These are phyloP conservation scores for Elsinoe fawcettii DNA, from an alignment of 2,329 filamentous ascomycete genomes.

Conservation along the genomic window DNA sequence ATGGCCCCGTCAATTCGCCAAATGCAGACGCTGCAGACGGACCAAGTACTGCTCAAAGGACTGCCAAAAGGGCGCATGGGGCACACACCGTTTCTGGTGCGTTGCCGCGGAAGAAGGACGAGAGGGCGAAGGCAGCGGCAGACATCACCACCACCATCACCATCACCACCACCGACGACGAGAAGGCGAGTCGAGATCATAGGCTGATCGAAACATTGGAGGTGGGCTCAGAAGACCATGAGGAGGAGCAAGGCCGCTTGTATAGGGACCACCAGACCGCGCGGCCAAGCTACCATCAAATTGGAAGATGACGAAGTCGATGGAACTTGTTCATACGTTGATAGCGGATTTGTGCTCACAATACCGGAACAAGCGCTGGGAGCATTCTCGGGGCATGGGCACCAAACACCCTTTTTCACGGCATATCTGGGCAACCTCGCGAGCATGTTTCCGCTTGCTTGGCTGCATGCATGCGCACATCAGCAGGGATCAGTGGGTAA, in stretches of 20 bases:
- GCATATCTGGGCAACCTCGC: not conserved
- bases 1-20: conserved; percentile 92
- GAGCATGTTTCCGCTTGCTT: not conserved
- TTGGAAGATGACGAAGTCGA: not conserved
- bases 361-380: not conserved
- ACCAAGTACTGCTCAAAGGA: conserved; percentile 99
- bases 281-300: not conserved
- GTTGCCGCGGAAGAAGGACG: conserved; percentile 55
- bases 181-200: conserved; percentile 4
- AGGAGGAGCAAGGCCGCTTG: not conserved
- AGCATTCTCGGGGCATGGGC: conserved; percentile 7
- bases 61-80: conserved; percentile 98
- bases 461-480: not conserved
- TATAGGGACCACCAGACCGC: conserved; percentile 8
- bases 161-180: conserved; percentile 13
- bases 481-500: conserved; percentile 11
- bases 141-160: conserved; percentile 18
- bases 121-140: conserved; percentile 17
- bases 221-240: not conserved
- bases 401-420: not conserved
- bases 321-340: not conserved
- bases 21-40: conserved; percentile 88
- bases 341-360: not conserved
- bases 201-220: not conserved
- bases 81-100: conserved; percentile 97